phyloP scores from a whole-genome alignment of 2,329 filamentous ascomycete genomes.

The Dactylella cylindrospora region DNA sequence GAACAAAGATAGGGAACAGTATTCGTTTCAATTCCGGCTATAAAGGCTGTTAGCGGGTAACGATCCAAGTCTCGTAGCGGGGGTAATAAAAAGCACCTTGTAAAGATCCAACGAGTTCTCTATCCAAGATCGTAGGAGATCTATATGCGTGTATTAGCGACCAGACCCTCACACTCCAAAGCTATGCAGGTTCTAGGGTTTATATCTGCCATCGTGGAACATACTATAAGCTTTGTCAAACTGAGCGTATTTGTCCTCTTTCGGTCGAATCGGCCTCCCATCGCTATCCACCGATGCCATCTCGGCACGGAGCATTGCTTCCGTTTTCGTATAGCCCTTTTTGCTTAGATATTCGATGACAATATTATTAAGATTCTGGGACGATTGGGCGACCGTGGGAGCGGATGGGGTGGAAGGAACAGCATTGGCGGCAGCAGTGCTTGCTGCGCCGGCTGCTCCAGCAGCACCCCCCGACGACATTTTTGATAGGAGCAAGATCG shows the following conservation, averaged over 20 bases:
- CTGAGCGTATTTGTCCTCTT: constrained; percentile 69
- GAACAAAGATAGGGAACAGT: constrained; percentile 91
- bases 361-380: constrained; percentile 47
- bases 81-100: constrained; percentile 70
- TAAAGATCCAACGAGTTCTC: constrained; percentile 92
- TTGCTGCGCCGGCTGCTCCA: constrained; percentile 16
- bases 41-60: constrained; percentile 1
- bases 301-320: constrained; percentile 88
- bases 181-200: too few relatives aligned
- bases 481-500: too few relatives aligned
- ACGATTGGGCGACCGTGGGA: neutral
- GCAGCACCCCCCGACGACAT: constrained; percentile 22
- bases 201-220: constrained; percentile 35
- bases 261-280: constrained; percentile 69
- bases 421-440: constrained; percentile 8
- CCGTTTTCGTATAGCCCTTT: constrained; percentile 88
- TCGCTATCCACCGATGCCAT: constrained; percentile 79
- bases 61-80: neutral
- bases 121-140: constrained; percentile 75
- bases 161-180: too few relatives aligned
- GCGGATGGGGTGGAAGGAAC: constrained; percentile 1
- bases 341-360: constrained; percentile 95
- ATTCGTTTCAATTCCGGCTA: constrained; percentile 84
- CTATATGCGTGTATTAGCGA: constrained; percentile 51
- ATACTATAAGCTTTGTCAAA: constrained; percentile 71